These are phyloP conservation scores for Nemania sp. DNA, from an alignment of 2,329 filamentous ascomycete species.

Conservation along the genomic window DNA sequence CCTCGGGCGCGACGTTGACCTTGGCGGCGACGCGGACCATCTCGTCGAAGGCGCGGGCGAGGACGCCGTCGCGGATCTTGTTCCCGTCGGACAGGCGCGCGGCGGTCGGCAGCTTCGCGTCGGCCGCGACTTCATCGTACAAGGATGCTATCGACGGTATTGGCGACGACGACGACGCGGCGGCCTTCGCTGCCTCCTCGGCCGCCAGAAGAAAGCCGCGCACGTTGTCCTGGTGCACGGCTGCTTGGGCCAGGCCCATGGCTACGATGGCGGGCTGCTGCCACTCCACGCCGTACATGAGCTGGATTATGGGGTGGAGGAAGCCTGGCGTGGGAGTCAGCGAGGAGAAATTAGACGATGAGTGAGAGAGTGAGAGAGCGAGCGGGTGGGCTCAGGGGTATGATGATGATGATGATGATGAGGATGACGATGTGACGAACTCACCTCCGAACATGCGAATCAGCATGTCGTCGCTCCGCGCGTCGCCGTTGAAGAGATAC, in stretches of 20 bases:
- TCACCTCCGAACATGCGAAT: conserved; percentile 67
- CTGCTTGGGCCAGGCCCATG: conserved; percentile 76
- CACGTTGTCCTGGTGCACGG: conserved; percentile 67
- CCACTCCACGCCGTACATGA: conserved; percentile 86
- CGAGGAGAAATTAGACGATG: background rate
- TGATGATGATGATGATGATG: background rate
- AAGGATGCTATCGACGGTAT: conserved; percentile 60
- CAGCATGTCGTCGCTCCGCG: conserved; percentile 70
- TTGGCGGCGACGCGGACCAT: conserved; percentile 65
- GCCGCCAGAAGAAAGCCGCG: conserved; percentile 56
- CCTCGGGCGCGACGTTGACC: conserved; percentile 59
- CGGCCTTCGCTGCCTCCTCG: conserved; percentile 50
- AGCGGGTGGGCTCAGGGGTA: background rate
- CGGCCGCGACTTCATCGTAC: conserved; percentile 59
- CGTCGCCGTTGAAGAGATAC: conserved; percentile 70
- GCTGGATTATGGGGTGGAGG: conserved; percentile 80
- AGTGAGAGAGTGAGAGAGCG: background rate
- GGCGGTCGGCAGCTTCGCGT: conserved; percentile 61
- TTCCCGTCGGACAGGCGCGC: conserved; percentile 58
- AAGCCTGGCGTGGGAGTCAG: conserved; percentile 54
- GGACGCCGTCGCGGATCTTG: conserved; percentile 70
- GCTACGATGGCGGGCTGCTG: conserved; percentile 79
- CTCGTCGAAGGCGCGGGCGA: conserved; percentile 65
- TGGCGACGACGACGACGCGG: conserved; percentile 28
- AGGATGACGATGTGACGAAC: conserved; percentile 25